Conservation (phyloP, 2,329 filamentous ascomycete genomes). For the Xylariaceae sp. region DNA sequence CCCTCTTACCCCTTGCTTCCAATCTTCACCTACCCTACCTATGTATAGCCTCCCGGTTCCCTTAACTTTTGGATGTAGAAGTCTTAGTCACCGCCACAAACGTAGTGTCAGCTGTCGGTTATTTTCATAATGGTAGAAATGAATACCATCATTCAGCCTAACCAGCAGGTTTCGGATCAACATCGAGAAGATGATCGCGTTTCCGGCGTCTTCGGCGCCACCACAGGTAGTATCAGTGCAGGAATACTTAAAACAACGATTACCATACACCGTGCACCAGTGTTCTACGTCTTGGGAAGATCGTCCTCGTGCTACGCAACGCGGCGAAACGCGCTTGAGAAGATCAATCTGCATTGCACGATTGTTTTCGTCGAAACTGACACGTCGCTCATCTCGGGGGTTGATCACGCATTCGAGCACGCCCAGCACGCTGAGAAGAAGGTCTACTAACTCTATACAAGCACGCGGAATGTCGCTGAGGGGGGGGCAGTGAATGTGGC, state of each 20-base stretch:
- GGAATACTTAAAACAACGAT: conserved; percentile 24
- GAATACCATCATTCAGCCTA: background rate
- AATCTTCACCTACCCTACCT: too few species aligned
- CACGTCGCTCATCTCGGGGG: conserved; percentile 21
- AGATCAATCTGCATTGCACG: conserved; percentile 10
- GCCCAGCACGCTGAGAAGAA: conserved; percentile 17
- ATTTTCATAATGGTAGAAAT: conserved; percentile 2
- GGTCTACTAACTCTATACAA: conserved; percentile 29
- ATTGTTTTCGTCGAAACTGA: conserved; percentile 29
- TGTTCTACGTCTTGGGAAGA: conserved; percentile 24
- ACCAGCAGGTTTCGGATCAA: conserved; percentile 4
- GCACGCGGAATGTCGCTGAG: conserved; percentile 16
- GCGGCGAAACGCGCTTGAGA: conserved; percentile 11
- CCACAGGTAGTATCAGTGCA: conserved; percentile 23
- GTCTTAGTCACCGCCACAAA: too few species aligned
- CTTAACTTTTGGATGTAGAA: too few species aligned
- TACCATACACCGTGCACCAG: conserved; percentile 12
- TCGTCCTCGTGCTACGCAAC: conserved; percentile 10
- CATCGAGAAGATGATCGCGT: conserved; percentile 2
- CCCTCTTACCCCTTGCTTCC: too few species aligned
- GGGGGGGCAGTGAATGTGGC: conserved; percentile 18
- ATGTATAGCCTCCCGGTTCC: too few species aligned
- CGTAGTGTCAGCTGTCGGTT: too few species aligned
- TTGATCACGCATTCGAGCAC: conserved; percentile 18
- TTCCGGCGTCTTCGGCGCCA: conserved; percentile 12